phyloP scores from a whole-genome alignment of 2,329 filamentous ascomycete genomes.

The Calonectria pteridis region DNA sequence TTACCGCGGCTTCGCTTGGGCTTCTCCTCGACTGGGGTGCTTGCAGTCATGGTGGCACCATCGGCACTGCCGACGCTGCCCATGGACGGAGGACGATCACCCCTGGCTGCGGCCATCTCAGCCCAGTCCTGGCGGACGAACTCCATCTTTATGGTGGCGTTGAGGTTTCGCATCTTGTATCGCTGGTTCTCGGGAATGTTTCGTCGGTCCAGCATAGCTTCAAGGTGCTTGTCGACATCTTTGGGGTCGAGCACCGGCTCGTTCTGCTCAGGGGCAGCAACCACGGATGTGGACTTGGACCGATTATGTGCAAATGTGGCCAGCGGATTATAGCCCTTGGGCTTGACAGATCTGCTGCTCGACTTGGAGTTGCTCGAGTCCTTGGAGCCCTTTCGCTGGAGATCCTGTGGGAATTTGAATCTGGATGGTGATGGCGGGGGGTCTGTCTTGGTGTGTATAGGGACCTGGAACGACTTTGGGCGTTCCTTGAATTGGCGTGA shows the following conservation, averaged over 20 bases:
- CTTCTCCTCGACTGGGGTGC: constrained; percentile 58
- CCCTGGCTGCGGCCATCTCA: constrained; percentile 69
- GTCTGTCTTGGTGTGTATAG: constrained; percentile 39
- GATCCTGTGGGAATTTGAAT: constrained; percentile 35
- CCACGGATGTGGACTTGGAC: constrained; percentile 50
- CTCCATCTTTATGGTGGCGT: constrained; percentile 92
- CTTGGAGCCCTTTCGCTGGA: constrained; percentile 42
- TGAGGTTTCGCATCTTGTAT: constrained; percentile 93
- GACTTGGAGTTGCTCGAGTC: constrained; percentile 44
- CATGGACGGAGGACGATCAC: constrained; percentile 59
- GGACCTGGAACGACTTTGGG: constrained; percentile 64
- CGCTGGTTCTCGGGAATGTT: constrained; percentile 96
- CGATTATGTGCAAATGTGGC: constrained; percentile 54
- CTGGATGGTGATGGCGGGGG: constrained; percentile 39
- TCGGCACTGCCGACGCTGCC: constrained; percentile 56
- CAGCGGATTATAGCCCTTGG: constrained; percentile 55
- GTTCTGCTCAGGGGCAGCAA: constrained; percentile 52
- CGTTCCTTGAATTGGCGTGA: constrained; percentile 54
- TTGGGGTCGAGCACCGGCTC: constrained; percentile 67
- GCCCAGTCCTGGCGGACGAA: constrained; percentile 92
- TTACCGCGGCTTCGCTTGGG: constrained; percentile 60
- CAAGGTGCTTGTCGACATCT: constrained; percentile 69
- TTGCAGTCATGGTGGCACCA: constrained; percentile 50
- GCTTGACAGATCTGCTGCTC: constrained; percentile 55
- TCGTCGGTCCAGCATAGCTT: constrained; percentile 80